A percentile compares a stretch with the other conserved stretches of the same genome.
Conservation (phyloP, 306 rosid genomes). For the Citrullus colocynthis region DNA sequence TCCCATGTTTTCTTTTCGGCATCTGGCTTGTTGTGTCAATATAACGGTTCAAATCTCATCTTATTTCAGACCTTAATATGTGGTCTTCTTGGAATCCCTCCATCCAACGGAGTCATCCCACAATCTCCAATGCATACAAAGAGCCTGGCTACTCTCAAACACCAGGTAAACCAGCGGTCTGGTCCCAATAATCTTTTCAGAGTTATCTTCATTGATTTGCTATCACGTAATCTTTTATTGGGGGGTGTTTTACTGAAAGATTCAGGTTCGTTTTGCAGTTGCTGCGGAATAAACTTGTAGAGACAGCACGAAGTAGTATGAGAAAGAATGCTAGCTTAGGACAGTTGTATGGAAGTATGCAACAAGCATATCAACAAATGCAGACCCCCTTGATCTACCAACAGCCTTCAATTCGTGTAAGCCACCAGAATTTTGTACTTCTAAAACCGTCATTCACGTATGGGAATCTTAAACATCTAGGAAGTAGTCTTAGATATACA, state of each 20-base stretch:
- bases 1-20: background rate
- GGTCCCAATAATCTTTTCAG: background rate
- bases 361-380: constrained; percentile 87
- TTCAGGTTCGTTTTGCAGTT: constrained; percentile 31
- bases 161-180: constrained; percentile 43
- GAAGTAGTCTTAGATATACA: background rate
- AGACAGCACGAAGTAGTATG: constrained; percentile 57
- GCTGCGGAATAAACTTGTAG: constrained; percentile 72
- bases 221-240: background rate
- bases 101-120: constrained; percentile 94
- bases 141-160: constrained; percentile 95
- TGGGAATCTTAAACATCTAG: background rate
- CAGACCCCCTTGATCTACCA: constrained; percentile 89
- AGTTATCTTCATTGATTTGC: background rate
- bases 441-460: background rate
- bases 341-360: constrained; percentile 89
- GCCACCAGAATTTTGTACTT: background rate
- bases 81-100: constrained; percentile 93
- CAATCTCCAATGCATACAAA: constrained; percentile 99
- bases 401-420: constrained; percentile 53
- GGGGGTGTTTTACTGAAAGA: background rate
- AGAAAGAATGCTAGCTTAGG: constrained; percentile 83
- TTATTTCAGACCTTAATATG: constrained; percentile 63
- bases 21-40: background rate
- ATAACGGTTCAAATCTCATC: background rate